phyloP scores from a whole-genome alignment of 352 stramenopile species.

The Peronosclerospora sorghi region DNA sequence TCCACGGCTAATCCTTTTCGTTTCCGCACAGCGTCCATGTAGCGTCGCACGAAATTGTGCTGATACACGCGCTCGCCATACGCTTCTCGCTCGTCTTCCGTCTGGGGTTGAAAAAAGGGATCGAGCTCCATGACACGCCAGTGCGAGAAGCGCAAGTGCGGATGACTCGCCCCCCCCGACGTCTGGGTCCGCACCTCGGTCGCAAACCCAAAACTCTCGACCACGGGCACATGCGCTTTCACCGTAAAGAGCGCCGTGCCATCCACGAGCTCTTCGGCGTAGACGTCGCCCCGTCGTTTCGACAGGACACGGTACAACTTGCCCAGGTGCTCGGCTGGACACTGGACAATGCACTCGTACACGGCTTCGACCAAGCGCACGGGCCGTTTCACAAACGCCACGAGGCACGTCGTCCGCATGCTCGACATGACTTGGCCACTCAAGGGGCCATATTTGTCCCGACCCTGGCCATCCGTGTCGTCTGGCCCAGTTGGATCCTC shows the following conservation, averaged over 20 bases:
- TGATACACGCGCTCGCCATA: slow-evolving; percentile 87
- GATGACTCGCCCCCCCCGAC: slow-evolving; percentile 91
- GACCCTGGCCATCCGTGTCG: slow-evolving; percentile 16
- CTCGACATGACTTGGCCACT: slow-evolving; percentile 75
- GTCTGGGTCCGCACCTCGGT: slow-evolving; percentile 90
- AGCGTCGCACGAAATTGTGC: slow-evolving; percentile 90
- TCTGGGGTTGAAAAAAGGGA: slow-evolving; percentile 94
- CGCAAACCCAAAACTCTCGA: slow-evolving; percentile 90
- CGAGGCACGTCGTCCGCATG: slow-evolving; percentile 61
- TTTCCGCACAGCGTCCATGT: slow-evolving; percentile 90
- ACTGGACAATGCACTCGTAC: slow-evolving; percentile 84
- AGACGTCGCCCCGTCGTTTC: slow-evolving; percentile 86
- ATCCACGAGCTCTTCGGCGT: slow-evolving; percentile 83
- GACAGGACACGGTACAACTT: slow-evolving; percentile 92
- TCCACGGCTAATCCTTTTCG: slow-evolving; percentile 90
- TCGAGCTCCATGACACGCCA: slow-evolving; percentile 91
- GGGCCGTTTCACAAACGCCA: slow-evolving; percentile 73
- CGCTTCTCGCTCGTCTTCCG: slow-evolving; percentile 92
- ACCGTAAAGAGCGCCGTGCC: slow-evolving; percentile 92
- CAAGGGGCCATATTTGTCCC: slow-evolving; percentile 52
- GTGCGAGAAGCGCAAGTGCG: slow-evolving; percentile 92
- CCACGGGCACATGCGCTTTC: slow-evolving; percentile 88
- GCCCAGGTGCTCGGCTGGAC: slow-evolving; percentile 84
- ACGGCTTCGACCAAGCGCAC: slow-evolving; percentile 87
- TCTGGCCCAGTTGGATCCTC: slow-evolving; percentile 27